Base-by-base conservation (phyloP, 2,329 filamentous ascomycete genomes). In the Phyllosticta citribraziliensis region DNA sequence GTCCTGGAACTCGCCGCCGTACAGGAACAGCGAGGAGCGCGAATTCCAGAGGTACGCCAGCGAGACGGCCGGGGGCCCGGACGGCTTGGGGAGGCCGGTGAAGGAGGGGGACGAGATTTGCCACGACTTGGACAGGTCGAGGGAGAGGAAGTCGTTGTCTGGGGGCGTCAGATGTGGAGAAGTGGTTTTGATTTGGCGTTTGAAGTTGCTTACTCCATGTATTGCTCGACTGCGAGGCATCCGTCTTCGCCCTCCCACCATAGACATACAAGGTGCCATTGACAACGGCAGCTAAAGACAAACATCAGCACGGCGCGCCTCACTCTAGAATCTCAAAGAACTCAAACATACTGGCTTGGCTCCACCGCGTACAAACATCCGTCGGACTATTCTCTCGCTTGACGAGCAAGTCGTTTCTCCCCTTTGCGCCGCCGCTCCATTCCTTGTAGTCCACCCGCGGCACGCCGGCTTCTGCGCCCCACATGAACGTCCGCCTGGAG, bases 221-320 rank as follows among this genome's bases (percentile, higher is more conserved):
- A 68, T 89, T 76, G 5, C 76, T 73, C 1, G 75, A 79, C 67
- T 91, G 88, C 40, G 80, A 79, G 14, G 79, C 71, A 17, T 79
- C 72, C 1, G 78, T 82, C 56, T 80, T 87, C 14, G 84, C 81
- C 65, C 87, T 81, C 25, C 88, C 89, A 40, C 88, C 88, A 66
- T 90, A 92, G 60, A 90, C 81, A 70, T 89, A 92, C 2, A 91
- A 69, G 0, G 87, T 91, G 14, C 88, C 88, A 65, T 91, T 91
- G 17, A 92, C 79, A 40, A 88, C 70, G 3, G 88, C 84, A 63
- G 79, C 83, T 83, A 19, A 2, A 22, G 9, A 40, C 50, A 52
- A 59, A 35, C 35, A 20, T 65, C 25, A 61, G 62, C 67, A 54
- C 68, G 65, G 59, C 27, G n/a, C 20, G 5, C 52, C 11, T 50